A percentile compares a stretch with the other conserved stretches of the same genome.
phyloP scores from a whole-genome alignment of 2,329 filamentous ascomycete genomes.

The Byssochlamys sp. region DNA sequence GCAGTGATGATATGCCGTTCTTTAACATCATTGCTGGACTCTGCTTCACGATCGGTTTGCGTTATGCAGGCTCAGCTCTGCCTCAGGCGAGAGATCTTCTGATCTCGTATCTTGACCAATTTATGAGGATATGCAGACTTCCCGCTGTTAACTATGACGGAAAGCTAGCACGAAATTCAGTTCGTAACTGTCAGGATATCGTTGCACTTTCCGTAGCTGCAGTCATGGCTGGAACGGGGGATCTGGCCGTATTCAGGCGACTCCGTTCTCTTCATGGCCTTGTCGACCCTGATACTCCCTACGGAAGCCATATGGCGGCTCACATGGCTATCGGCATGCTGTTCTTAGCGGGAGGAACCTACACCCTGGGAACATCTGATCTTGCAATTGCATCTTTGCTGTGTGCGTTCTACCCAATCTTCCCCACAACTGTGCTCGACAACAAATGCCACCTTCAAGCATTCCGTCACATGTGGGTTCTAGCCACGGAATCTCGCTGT shows the following conservation, averaged over 20 bases:
- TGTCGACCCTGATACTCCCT: slow-evolving; percentile 72
- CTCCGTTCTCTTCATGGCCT: slow-evolving; percentile 81
- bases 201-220: slow-evolving; percentile 71
- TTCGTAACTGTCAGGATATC: slow-evolving; percentile 83
- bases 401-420: slow-evolving; percentile 87
- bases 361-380: slow-evolving; percentile 82
- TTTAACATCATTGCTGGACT: slow-evolving; percentile 86
- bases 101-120: slow-evolving; percentile 73
- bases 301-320: slow-evolving; percentile 84
- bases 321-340: slow-evolving; percentile 85
- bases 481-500: slow-evolving; percentile 82
- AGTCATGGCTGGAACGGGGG: slow-evolving; percentile 93
- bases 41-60: slow-evolving; percentile 66
- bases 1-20: slow-evolving; percentile 77
- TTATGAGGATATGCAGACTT: slow-evolving; percentile 65
- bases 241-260: slow-evolving; percentile 72
- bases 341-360: slow-evolving; percentile 84
- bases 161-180: slow-evolving; percentile 69
- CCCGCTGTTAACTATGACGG: slow-evolving; percentile 63
- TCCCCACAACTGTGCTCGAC: slow-evolving; percentile 79
- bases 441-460: slow-evolving; percentile 92
- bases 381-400: slow-evolving; percentile 77
- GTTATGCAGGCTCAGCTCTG: slow-evolving; percentile 65
- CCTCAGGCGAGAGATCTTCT: slow-evolving; percentile 67
- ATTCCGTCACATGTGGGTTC: slow-evolving; percentile 92